These are phyloP conservation scores for Phaffomyces antillensis DNA, from an alignment of 805 yeast genomes.

Conservation along the genomic window DNA sequence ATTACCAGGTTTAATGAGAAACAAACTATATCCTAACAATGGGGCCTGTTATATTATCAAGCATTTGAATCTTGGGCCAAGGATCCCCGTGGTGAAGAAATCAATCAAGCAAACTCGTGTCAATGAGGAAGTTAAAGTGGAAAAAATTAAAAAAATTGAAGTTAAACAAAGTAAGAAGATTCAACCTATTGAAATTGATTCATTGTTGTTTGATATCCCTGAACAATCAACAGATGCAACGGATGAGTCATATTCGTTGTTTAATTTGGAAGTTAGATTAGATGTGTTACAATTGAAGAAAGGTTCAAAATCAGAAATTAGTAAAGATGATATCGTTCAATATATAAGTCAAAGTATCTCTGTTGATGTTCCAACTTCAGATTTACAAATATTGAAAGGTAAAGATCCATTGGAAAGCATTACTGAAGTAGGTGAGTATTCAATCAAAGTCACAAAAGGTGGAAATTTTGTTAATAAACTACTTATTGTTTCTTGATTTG, in stretches of 20 bases:
- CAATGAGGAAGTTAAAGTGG: constrained; percentile 1
- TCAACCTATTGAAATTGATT: constrained; percentile 14
- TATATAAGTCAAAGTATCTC: constrained; percentile 9
- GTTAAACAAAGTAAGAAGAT: constrained; percentile 4
- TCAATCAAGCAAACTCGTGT: constrained; percentile 7
- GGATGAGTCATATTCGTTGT: constrained; percentile 15
- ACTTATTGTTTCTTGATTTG: constrained; percentile 9
- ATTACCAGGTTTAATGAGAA: constrained; percentile 77
- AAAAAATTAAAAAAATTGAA: neutral
- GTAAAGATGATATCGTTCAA: constrained; percentile 9
- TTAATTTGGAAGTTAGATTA: constrained; percentile 17
- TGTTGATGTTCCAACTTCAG: constrained; percentile 14
- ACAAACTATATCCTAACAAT: constrained; percentile 59
- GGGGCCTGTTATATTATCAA: constrained; percentile 64
- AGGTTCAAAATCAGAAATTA: constrained; percentile 1
- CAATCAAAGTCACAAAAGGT: constrained; percentile 12
- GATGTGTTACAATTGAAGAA: constrained; percentile 4
- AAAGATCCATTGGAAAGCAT: constrained; percentile 8
- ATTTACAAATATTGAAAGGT: constrained; percentile 7
- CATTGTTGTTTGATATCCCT: constrained; percentile 18
- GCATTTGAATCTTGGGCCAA: constrained; percentile 17
- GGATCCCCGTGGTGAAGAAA: constrained; percentile 21
- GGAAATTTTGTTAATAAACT: constrained; percentile 12
- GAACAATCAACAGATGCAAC: constrained; percentile 1
- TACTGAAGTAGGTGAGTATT: constrained; percentile 13